Evolutionary conservation across 2,329 filamentous ascomycete genomes (phyloP).

Genomic region (Penicillium occitanis): DNA sequence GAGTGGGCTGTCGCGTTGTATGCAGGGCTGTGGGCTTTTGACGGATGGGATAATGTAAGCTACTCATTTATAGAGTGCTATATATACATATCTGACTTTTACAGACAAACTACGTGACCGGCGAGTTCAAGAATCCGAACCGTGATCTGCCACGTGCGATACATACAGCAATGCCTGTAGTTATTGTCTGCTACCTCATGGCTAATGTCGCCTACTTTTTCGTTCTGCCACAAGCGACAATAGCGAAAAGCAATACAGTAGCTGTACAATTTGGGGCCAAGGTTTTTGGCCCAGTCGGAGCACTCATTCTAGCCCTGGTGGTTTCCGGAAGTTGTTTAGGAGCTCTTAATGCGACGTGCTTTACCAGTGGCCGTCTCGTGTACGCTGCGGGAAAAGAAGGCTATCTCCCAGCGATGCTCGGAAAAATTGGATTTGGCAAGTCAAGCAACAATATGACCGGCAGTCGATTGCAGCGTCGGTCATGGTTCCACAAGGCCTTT

Average conservation of each 20-base stretch:
- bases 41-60: conserved; percentile 96
- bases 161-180: conserved; percentile 91
- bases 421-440: conserved; percentile 69
- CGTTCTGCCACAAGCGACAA: conserved; percentile 75
- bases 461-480: conserved; percentile 45
- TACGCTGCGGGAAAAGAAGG: conserved; percentile 95
- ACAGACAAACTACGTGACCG: conserved; percentile 94
- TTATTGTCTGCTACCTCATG: conserved; percentile 85
- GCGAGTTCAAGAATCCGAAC: conserved; percentile 88
- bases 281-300: conserved; percentile 82
- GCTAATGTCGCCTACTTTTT: conserved; percentile 94
- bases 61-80: not conserved
- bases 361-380: conserved; percentile 86
- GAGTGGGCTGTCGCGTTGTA: conserved; percentile 94
- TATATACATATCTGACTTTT: not conserved
- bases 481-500: conserved; percentile 60
- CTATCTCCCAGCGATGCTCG: conserved; percentile 81
- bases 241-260: conserved; percentile 91
- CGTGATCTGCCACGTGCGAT: conserved; percentile 92
- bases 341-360: conserved; percentile 88
- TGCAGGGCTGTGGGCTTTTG: conserved; percentile 94
- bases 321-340: conserved; percentile 93
- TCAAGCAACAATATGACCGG: conserved; percentile 29
- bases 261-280: conserved; percentile 88
- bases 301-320: conserved; percentile 80